Base-by-base conservation (phyloP, 208 protist genomes). In the Histomonas meleagridis region DNA sequence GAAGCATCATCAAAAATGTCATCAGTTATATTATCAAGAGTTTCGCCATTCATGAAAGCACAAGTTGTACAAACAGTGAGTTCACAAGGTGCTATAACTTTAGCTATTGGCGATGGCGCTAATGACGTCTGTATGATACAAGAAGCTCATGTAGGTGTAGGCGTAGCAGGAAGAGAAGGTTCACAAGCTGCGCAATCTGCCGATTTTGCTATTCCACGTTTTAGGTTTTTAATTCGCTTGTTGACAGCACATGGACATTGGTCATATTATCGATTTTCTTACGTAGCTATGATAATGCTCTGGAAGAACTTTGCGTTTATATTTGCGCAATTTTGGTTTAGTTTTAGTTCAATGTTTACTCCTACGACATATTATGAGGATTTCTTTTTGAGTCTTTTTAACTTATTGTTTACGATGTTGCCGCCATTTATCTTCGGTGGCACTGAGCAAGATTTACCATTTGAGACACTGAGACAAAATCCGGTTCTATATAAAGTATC, bases 91-190 rank as follows among this genome's bases (percentile, higher is more conserved):
- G 93, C 79, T 81, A 92, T 60, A 57, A 95, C 93, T 18, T 93
- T 94, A 48, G 97, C 98, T 9, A 98, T 99, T 91, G 98, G 98
- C 32, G 98, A 99, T 94, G 98, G 98, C 62, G 97, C 97, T 69
- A 99, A 99, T 94, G 98, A 99, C 92, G 97, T 99, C 1, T 94
- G 94, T 9, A 99, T 99, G 98, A 97, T 97, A 76, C 91, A 92
- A 26, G 96, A 95, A 7, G 97, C 97, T 60, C 95, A 98, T 93
- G 96, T 98, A 32, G 97, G 97, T 65, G 95, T 98, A 65, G 98
- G 98, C 51, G 93, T 94, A 35, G 12, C 28, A 9, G 98, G 97
- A 38, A 97, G 97, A 92, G 98, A 99, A 93, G 98, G 97, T 51
- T 97, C 96, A 90, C 97, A 99, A 94, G 98, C 97, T n/a, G 97